phyloP scores from a whole-genome alignment of 2,329 filamentous ascomycete species.

The Aureobasidium lini region DNA sequence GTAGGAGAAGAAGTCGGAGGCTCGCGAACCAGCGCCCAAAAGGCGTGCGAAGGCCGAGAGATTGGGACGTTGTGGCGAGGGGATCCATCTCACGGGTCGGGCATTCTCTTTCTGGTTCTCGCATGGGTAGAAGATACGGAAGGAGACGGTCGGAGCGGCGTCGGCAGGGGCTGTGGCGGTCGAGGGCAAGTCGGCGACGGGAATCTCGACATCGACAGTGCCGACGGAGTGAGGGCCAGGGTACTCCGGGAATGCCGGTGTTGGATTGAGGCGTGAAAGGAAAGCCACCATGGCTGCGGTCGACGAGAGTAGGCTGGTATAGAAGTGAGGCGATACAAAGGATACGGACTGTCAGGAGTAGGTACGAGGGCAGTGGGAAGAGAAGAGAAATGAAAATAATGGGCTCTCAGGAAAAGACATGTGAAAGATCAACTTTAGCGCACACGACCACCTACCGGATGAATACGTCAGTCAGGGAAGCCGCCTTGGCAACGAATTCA shows the following conservation, averaged over 20 bases:
- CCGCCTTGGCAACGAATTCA: background rate
- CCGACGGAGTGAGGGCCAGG: conserved; percentile 73
- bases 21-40: conserved; percentile 54
- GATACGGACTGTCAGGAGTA: background rate
- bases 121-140: conserved; percentile 76
- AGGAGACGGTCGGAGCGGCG: conserved; percentile 62
- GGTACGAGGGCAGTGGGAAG: background rate
- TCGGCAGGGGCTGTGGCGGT: conserved; percentile 51
- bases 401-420: conserved; percentile 5
- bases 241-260: conserved; percentile 67
- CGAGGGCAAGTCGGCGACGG: conserved; percentile 47
- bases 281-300: conserved; percentile 32
- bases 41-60: conserved; percentile 71
- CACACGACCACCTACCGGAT: conserved; percentile 12
- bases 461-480: background rate
- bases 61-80: conserved; percentile 65
- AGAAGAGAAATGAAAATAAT: background rate
- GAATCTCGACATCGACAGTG: conserved; percentile 71
- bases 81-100: conserved; percentile 63
- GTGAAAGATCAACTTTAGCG: conserved; percentile 7
- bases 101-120: conserved; percentile 24
- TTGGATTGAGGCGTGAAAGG: conserved; percentile 48
- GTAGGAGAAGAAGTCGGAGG: conserved; percentile 34
- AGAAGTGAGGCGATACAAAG: background rate
- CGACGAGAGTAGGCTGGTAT: background rate